Conservation (phyloP, 805 yeast genomes). For the Lachancea meyersii region DNA sequence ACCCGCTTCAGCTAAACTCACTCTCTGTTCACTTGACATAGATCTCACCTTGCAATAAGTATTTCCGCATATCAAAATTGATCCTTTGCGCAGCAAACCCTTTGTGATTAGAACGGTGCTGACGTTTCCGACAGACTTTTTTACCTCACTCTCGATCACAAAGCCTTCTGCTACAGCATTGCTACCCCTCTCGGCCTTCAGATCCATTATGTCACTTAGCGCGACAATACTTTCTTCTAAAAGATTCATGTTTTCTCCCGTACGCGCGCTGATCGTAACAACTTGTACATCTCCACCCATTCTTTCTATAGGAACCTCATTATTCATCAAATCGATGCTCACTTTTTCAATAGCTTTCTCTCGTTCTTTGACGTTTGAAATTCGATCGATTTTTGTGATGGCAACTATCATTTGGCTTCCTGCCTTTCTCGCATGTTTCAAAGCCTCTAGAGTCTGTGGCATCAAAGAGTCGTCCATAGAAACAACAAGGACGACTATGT, state of each 20-base stretch:
- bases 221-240: constrained; percentile 85
- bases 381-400: constrained; percentile 83
- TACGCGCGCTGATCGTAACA: constrained; percentile 78
- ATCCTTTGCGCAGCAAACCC: constrained; percentile 68
- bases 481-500: constrained; percentile 84
- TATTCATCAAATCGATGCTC: constrained; percentile 63
- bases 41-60: constrained; percentile 80
- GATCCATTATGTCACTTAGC: constrained; percentile 74
- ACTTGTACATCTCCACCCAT: constrained; percentile 95
- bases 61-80: constrained; percentile 75
- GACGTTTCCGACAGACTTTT: constrained; percentile 74
- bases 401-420: constrained; percentile 66
- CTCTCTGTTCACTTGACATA: constrained; percentile 69
- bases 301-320: constrained; percentile 81
- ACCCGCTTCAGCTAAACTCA: constrained; percentile 54
- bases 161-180: constrained; percentile 68
- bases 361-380: constrained; percentile 28
- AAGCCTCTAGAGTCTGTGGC: constrained; percentile 97
- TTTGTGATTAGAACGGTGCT: constrained; percentile 80
- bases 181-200: constrained; percentile 48
- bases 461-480: constrained; percentile 97
- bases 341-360: constrained; percentile 72
- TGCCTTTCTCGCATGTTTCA: constrained; percentile 73
- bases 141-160: constrained; percentile 78
- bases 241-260: constrained; percentile 85